Percentiles rank a stretch among this genome's conserved stretches.
phyloP scores from a whole-genome alignment of 148 eudicot genomes.

The Rheum nobile region DNA sequence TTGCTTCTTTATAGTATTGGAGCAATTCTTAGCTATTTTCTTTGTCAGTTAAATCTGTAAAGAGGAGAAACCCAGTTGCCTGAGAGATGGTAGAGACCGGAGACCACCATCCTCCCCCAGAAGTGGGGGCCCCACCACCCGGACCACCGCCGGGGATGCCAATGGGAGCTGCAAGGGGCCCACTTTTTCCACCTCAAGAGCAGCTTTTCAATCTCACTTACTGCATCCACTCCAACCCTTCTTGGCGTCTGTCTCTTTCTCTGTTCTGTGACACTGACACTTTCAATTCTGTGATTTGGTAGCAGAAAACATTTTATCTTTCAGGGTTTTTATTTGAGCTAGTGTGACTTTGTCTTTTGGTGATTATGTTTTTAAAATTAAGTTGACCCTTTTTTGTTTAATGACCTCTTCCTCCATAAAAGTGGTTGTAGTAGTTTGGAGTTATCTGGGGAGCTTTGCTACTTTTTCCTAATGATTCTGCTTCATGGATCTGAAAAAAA shows the following conservation, averaged over 20 bases:
- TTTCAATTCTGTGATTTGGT: neutral
- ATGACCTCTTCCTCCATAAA: neutral
- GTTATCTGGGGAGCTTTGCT: neutral
- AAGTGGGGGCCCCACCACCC: conserved; percentile 16
- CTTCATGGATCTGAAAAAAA: neutral
- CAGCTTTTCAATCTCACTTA: conserved; percentile 72
- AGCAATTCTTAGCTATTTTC: too few species aligned
- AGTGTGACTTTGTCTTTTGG: neutral
- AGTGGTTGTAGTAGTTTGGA: neutral
- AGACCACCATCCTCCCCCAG: conserved; percentile 23
- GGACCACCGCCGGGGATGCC: conserved; percentile 24
- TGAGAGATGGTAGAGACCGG: neutral
- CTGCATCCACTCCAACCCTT: conserved; percentile 97
- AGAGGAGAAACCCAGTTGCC: neutral
- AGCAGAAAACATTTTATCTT: neutral
- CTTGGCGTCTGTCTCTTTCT: conserved; percentile 56
- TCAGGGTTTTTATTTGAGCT: neutral
- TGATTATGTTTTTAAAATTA: neutral
- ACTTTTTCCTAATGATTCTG: neutral
- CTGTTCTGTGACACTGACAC: neutral
- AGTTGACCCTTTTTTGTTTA: neutral
- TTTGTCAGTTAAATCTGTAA: too few species aligned
- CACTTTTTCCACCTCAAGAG: conserved; percentile 58
- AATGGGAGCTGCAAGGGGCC: conserved; percentile 59
- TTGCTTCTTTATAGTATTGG: neutral